phyloP scores from a whole-genome alignment of 371 early-diverging fungal species.

The Batkoa obscura region DNA sequence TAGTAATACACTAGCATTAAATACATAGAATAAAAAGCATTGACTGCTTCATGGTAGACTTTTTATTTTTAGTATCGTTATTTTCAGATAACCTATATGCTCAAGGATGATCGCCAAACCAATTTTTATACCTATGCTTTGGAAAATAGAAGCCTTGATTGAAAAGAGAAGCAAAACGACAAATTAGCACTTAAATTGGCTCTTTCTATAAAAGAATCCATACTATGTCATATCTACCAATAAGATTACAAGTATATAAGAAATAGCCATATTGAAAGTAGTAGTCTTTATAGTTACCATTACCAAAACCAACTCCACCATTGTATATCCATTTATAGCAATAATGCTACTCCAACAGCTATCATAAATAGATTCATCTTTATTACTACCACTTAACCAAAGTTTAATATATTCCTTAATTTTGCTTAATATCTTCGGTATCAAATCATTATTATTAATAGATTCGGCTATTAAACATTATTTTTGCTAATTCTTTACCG shows the following conservation, averaged over 20 bases:
- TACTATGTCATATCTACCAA: slow-evolving; percentile 32
- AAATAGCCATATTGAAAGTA: slow-evolving; percentile 67
- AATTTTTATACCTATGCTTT: slow-evolving; percentile 45
- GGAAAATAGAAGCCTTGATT: slow-evolving; percentile 34
- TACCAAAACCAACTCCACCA: slow-evolving; percentile 24
- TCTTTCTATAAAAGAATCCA: slow-evolving; percentile 20
- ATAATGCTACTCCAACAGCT: slow-evolving; percentile 38
- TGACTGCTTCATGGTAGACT: slow-evolving; percentile 54
- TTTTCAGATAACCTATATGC: slow-evolving; percentile 45
- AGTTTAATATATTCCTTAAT: slow-evolving; percentile 24
- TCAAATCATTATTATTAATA: slow-evolving; percentile 18
- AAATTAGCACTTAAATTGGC: slow-evolving; percentile 24
- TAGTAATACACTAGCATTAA: slow-evolving; percentile 26
- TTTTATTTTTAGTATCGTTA: slow-evolving; percentile 47
- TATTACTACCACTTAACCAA: slow-evolving; percentile 30
- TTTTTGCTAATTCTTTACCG: slow-evolving; percentile 46
- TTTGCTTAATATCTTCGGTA: slow-evolving; percentile 15
- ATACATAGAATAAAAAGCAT: slow-evolving; percentile 47
- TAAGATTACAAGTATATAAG: slow-evolving; percentile 35
- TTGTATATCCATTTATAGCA: slow-evolving; percentile 20
- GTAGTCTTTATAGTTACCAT: slow-evolving; percentile 45
- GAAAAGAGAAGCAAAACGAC: slow-evolving; percentile 45
- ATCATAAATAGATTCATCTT: slow-evolving; percentile 37
- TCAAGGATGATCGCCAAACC: slow-evolving; percentile 65
- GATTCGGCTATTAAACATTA: slow-evolving; percentile 31